Evolutionary conservation across 2,329 filamentous ascomycete genomes (phyloP).

Genomic region (Dothiorella sarmentorum): DNA sequence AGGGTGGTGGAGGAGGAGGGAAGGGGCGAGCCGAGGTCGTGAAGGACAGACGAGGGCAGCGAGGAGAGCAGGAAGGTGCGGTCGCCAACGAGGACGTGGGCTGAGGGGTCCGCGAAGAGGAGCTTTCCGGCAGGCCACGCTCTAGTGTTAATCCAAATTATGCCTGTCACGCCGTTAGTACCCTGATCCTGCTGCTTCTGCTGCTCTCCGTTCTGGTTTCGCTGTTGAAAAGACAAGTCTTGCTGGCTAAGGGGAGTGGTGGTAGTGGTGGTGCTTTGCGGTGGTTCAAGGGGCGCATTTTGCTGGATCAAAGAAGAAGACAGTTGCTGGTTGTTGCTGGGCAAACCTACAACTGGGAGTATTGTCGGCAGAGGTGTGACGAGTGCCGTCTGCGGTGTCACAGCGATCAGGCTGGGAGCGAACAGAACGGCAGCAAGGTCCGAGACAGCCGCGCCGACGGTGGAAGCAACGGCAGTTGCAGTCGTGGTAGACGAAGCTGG

Average conservation of each 20-base stretch:
- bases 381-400: background rate
- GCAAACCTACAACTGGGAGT: background rate
- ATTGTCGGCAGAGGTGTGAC: background rate
- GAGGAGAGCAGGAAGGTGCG: background rate
- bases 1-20: background rate
- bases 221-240: background rate
- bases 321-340: background rate
- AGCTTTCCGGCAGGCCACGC: too few relatives aligned
- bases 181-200: background rate
- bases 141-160: background rate
- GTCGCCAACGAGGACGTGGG: background rate
- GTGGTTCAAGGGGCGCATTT: background rate
- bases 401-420: background rate
- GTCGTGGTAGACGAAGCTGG: background rate
- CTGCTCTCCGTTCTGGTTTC: background rate
- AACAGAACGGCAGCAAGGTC: background rate
- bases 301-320: background rate
- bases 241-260: background rate
- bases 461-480: background rate
- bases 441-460: background rate
- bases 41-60: background rate
- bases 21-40: background rate
- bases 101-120: background rate
- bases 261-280: too few relatives aligned
- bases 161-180: background rate